Evolutionary conservation across 306 rosid genomes (phyloP), one percentile per base, ranked within the genome.

Genomic region (Cicer arietinum): DNA sequence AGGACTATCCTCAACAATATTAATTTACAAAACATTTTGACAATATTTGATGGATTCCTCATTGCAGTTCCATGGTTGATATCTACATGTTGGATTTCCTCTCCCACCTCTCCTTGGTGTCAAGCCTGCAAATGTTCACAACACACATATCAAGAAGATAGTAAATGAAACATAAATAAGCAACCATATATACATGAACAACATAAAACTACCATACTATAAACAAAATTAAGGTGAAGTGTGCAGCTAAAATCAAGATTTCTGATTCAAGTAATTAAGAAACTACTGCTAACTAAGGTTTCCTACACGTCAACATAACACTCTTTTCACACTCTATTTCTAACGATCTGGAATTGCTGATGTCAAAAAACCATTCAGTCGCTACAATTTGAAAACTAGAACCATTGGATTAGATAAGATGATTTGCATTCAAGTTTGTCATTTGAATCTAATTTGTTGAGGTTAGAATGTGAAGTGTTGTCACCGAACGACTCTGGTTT

Each of bases 61-160:
- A 57, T 37, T 43, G 45, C 73, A 50, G 52, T 71, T 42, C 41
- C 73, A 57, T 6, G 46, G 46, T 65, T 68, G 62, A 84, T 44
- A 59, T 84, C 82, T 89, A 87, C 94, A 91, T 89, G 90, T 91
- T 91, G 61, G 97, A 88, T 81, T 91, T 91, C 82, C 97, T 88
- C 84, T 89, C 92, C 94, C 97, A 91, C 79, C 97, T 88, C 70
- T 89, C 92, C 87, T 86, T 91, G 39, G 92, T 83, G 76, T 89
- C 97, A 39, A 91, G 94, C 88, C 96, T 90, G 42, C 83, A 67
- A 77, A 75, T 67, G 69, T 60, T 52, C 62, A 72, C 20, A 60
- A 72, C 71, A 71, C 37, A 64, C 17, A 43, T 12, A 43, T 62
- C 12, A 53, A 45, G 45, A 67, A 39, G 22, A 63, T 30, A 50